Conservation (phyloP, 345 rosid genomes). For the Turnera subulata region DNA sequence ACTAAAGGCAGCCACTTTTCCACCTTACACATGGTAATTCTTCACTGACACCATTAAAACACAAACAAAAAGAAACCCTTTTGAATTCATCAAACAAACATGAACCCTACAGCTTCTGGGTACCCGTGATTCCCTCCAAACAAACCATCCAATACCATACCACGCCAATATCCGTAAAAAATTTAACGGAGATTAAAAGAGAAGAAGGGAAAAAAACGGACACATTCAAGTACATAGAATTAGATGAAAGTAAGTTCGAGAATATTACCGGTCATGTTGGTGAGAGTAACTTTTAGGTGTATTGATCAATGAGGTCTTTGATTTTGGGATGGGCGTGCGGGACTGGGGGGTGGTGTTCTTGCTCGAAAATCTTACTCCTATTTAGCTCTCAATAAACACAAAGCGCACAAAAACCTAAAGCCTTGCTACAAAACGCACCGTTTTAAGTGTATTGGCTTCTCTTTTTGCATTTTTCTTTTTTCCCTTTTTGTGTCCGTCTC, state of each 20-base stretch:
- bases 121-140: neutral
- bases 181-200: neutral
- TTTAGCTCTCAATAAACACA: neutral
- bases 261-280: constrained; percentile 18
- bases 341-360: no score
- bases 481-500: no score
- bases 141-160: neutral
- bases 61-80: constrained; percentile 3
- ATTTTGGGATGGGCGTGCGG: no score
- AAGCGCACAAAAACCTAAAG: neutral
- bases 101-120: constrained; percentile 8
- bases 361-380: neutral
- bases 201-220: neutral
- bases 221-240: neutral
- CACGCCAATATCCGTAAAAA: neutral
- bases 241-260: neutral
- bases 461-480: no score
- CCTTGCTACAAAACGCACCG: neutral
- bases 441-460: neutral
- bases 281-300: neutral
- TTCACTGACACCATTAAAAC: neutral
- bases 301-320: neutral
- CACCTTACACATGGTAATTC: neutral
- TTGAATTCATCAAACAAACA: neutral
- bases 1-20: neutral